Evolutionary conservation across 805 yeast species (phyloP).

Genomic region (Tetrapisispora taiwanensis): DNA sequence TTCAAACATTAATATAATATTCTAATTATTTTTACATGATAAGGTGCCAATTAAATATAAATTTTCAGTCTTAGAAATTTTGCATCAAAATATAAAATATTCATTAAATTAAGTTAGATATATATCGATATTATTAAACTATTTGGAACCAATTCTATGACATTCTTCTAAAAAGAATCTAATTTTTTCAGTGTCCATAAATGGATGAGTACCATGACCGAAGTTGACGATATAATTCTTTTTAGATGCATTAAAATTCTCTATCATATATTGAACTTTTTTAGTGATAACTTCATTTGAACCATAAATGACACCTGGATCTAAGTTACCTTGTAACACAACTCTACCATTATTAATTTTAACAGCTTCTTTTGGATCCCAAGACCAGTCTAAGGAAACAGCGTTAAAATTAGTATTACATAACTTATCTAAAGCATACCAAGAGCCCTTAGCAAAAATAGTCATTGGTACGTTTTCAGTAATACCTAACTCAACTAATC

Average conservation of each 20-base stretch:
- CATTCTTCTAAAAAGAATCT: conserved; percentile 79
- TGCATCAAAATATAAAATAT: neutral
- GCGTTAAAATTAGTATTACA: conserved; percentile 74
- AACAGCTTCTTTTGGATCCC: conserved; percentile 77
- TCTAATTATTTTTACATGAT: neutral
- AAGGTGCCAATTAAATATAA: no score
- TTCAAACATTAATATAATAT: neutral
- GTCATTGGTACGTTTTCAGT: conserved; percentile 72
- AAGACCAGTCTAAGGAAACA: conserved; percentile 90
- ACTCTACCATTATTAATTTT: conserved; percentile 64
- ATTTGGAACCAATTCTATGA: conserved; percentile 60
- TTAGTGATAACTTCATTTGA: conserved; percentile 66
- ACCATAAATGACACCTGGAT: conserved; percentile 93
- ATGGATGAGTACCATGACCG: conserved; percentile 98
- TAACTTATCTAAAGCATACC: conserved; percentile 87
- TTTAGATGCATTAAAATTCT: conserved; percentile 90
- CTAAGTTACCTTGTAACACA: conserved; percentile 87
- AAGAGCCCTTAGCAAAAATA: conserved; percentile 90
- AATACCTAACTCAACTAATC: conserved; percentile 63
- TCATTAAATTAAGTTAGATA: neutral
- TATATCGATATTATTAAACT: neutral
- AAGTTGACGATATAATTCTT: conserved; percentile 85
- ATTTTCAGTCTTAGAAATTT: no score
- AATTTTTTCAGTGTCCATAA: conserved; percentile 88
- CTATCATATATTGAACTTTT: conserved; percentile 80